A percentile compares a stretch with the other conserved stretches of the same genome.
Evolutionary conservation across 139 green algal species (phyloP).

Genomic region (Micractinium conductrix): DNA sequence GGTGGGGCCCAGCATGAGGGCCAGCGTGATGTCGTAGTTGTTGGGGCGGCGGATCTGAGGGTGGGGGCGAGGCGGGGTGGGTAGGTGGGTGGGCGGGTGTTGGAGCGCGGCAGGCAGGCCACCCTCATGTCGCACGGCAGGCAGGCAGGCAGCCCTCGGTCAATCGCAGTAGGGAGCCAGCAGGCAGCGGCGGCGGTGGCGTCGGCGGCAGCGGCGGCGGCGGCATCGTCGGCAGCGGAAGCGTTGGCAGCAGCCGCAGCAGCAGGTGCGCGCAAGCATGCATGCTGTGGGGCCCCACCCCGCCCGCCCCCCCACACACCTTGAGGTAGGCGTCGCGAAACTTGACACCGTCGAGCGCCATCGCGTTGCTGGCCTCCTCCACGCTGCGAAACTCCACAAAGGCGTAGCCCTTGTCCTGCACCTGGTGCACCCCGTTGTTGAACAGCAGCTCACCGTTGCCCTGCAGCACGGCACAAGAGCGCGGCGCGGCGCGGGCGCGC

Average conservation of each 20-base stretch:
- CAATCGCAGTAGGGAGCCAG: too few relatives aligned
- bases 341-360: constrained; percentile 80
- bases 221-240: too few relatives aligned
- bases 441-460: constrained; percentile 33
- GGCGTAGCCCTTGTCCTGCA: constrained; percentile 38
- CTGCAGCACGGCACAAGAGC: background rate
- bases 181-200: too few relatives aligned
- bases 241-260: too few relatives aligned
- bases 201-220: too few relatives aligned
- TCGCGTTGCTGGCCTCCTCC: constrained; percentile 83
- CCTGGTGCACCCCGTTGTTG: too few relatives aligned
- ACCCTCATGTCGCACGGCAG: too few relatives aligned
- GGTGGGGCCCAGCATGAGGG: constrained; percentile 77
- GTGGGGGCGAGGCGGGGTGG: background rate
- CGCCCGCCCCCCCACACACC: too few relatives aligned
- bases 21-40: constrained; percentile 80
- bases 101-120: background rate
- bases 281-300: too few relatives aligned
- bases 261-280: too few relatives aligned
- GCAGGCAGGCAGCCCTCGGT: too few relatives aligned
- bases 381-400: constrained; percentile 52
- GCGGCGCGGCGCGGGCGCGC: background rate
- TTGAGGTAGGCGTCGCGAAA: constrained; percentile 74
- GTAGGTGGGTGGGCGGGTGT: background rate
- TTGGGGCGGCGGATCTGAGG: constrained; percentile 70